Conservation (phyloP, 2,329 filamentous ascomycete species). For the Clarireedia homoeocarpa region DNA sequence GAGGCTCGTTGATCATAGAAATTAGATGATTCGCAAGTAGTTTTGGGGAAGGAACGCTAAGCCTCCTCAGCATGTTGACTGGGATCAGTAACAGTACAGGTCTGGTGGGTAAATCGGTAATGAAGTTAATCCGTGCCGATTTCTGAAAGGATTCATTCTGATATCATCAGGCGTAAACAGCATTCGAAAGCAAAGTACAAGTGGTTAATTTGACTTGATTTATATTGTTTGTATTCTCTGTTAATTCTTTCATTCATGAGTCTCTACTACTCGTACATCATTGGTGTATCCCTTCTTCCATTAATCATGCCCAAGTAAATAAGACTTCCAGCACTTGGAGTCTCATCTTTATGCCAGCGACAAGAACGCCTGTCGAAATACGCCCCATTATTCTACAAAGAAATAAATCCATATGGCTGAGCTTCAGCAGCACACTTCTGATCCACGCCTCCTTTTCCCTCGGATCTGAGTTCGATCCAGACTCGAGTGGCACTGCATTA, state of each 20-base stretch:
- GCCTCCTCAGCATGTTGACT: background rate
- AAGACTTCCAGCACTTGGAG: conserved; percentile 28
- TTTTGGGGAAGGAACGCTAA: conserved; percentile 10
- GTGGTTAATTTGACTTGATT: too few relatives aligned
- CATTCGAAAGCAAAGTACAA: too few relatives aligned
- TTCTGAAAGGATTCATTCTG: background rate
- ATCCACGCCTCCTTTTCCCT: background rate
- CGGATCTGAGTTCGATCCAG: background rate
- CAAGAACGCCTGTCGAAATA: background rate
- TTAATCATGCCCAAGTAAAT: background rate
- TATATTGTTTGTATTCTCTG: too few relatives aligned
- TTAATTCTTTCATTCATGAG: too few relatives aligned
- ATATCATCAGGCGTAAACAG: too few relatives aligned
- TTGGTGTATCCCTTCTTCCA: background rate
- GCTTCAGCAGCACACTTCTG: background rate
- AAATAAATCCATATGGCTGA: background rate
- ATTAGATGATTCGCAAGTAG: conserved; percentile 3
- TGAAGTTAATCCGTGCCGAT: background rate
- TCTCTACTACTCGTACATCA: background rate
- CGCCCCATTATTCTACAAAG: background rate
- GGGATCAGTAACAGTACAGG: background rate
- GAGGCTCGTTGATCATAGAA: conserved; percentile 1
- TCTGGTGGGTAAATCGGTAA: background rate
- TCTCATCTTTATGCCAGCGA: background rate
- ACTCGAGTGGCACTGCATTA: background rate